These are phyloP conservation scores for Penicillium hesseltinei DNA, from an alignment of 2,329 filamentous ascomycete species.

Conservation along the genomic window DNA sequence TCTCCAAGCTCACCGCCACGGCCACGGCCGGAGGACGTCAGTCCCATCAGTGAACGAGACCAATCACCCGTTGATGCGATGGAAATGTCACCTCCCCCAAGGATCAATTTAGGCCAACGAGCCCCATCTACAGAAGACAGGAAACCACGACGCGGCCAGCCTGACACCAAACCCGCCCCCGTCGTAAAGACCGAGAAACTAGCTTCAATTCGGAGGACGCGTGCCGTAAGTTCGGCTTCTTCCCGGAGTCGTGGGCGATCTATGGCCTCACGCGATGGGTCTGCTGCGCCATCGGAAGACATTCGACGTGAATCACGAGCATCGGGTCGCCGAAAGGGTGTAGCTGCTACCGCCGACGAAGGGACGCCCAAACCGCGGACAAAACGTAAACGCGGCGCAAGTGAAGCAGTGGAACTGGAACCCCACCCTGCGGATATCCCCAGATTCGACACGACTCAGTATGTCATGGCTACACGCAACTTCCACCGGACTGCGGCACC, in stretches of 20 bases:
- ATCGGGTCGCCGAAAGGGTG: conserved; percentile 30
- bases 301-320: conserved; percentile 17
- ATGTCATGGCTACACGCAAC: conserved; percentile 45
- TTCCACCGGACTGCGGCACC: conserved; percentile 67
- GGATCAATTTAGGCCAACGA: conserved; percentile 20
- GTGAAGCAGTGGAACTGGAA: conserved; percentile 34
- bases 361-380: conserved; percentile 28
- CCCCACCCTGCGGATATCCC: conserved; percentile 25
- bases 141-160: conserved; percentile 22
- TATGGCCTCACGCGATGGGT: conserved; percentile 35
- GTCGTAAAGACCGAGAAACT: conserved; percentile 30
- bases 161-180: conserved; percentile 19
- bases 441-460: conserved; percentile 33
- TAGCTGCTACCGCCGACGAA: conserved; percentile 23
- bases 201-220: conserved; percentile 26
- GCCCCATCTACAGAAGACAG: conserved; percentile 21
- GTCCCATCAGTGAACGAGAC: conserved; percentile 46
- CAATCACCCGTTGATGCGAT: conserved; percentile 36
- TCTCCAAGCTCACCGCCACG: conserved; percentile 42
- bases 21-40: conserved; percentile 45
- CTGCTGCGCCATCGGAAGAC: conserved; percentile 28
- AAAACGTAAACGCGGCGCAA: conserved; percentile 44
- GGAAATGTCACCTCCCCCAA: conserved; percentile 27
- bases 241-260: conserved; percentile 40
- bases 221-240: conserved; percentile 36